Evolutionary conservation across 192 early-diverging fungal species (phyloP), one percentile per base, ranked within the genome.

Genomic region (Coemansia erecta): DNA sequence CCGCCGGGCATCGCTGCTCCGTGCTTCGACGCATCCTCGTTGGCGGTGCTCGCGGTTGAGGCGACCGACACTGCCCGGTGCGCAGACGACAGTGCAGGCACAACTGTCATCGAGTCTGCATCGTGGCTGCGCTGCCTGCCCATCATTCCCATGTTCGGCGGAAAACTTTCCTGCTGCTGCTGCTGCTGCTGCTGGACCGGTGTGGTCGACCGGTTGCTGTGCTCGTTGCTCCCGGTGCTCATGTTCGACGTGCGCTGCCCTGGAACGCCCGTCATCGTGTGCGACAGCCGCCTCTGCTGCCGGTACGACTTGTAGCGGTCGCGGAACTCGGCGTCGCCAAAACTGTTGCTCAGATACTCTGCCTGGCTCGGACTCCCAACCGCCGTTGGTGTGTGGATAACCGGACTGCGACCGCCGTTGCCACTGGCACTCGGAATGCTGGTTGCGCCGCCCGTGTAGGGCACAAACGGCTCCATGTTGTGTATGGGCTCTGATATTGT

Each of bases 401-500:
- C 21, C 56, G 18, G 28, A 31, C 28, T 31, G 28, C 28, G 22
- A 17, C 49, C 41, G 43, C 53, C 17, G 15, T 39, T 22, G 12
- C 40, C 39, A 31, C 33, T 17, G 24, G 15, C 52, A 23, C 39
- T 59, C 56, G 43, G 15, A 18, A 39, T 23, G 65, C 56, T 23
- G 61, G 65, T 59, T 21, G 59, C 43, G n/a, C 35, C 54, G 48
- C 54, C 53, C 21, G 41, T 52, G 44, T 37, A 59, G 1, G 37
- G 4, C 2, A 55, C 14, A 11, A 46, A 56, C 24, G 60, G 60
- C 35, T 69, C 70, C 22, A 68, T 19, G 68, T 78, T 72, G 56
- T 78, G 75, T 44, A 78, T 78, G 59, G 75, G 75, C 56, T 67
- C 75, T 13, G 75, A 78, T 54, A 78, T 78, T 9, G 50, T 59